Base-by-base conservation (phyloP, 148 eudicot species). In the Cornus controversa region DNA sequence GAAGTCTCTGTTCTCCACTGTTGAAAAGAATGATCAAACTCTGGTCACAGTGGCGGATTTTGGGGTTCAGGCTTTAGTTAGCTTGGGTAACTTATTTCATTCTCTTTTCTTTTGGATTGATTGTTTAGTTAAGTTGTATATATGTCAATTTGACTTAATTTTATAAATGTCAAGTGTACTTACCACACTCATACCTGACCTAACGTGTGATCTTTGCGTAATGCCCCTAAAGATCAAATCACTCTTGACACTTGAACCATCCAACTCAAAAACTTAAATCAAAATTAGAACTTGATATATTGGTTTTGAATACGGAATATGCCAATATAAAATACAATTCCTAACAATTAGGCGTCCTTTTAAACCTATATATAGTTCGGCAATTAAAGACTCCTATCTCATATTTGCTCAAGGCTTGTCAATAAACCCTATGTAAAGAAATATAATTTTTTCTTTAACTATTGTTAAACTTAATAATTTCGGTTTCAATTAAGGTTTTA, bases 1-100 rank as follows among this genome's bases (percentile, higher is more conserved):
- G 68, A 92, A 85, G 67, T 84, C 94, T 24, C 83, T 93, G 74
- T 83, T 91, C 73, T 78, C 92, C 0, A 83, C 77, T 73, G 71
- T 95, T 66, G 91, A 90, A 83, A 96, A 96, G 93, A 86, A 60
- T 53, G 99, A 96, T 70, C 90, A 82, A 68, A 85, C 97, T 67
- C 97, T 95, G 4, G 99, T 96, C 54, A 96, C 99, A 0, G 80
- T 93, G 74, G 99, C 98, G 6, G 99, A 95, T 88, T 95, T 93
- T 79, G 97, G 99, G 28, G 94, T 95, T 57, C 99, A 95, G 82
- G 99, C 97, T 78, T 87, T 95, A n/a, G 81, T 95, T 79, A 93
- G 99, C 80, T 85, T 91, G 77, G 98, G 97, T 95, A 85, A 74
- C 34, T 72, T 28, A 34, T 26, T 31, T 73, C 18, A 3, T 28